phyloP scores from a whole-genome alignment of 2,329 filamentous ascomycete genomes.

The Apiospora rasikravindrae region DNA sequence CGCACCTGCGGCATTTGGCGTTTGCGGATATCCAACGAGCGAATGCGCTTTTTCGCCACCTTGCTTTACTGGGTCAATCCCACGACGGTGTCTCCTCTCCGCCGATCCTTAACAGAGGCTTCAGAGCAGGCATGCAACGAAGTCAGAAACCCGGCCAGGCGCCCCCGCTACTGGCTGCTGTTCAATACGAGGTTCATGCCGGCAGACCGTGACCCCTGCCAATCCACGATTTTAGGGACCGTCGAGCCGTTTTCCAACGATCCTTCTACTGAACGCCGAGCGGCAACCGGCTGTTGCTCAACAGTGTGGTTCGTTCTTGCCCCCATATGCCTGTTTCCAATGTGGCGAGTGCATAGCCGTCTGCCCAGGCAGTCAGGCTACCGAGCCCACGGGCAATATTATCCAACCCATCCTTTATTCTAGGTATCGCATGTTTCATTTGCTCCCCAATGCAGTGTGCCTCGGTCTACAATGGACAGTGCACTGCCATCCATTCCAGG shows the following conservation, averaged over 20 bases:
- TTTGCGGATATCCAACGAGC: constrained; percentile 1
- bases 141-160: constrained; percentile 1
- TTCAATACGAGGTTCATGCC: neutral
- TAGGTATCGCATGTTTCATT: neutral
- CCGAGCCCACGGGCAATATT: neutral
- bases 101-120: neutral
- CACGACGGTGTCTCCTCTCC: neutral
- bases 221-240: neutral
- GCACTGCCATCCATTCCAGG: neutral
- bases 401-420: neutral
- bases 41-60: neutral
- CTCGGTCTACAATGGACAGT: neutral
- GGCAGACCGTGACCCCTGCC: neutral
- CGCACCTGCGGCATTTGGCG: neutral
- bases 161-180: constrained; percentile 1
- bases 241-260: neutral
- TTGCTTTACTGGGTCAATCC: neutral
- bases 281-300: neutral
- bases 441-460: neutral
- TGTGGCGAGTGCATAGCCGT: constrained; percentile 10
- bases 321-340: constrained; percentile 3
- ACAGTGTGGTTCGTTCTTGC: constrained; percentile 1
- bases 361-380: neutral
- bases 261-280: neutral
- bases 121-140: neutral